phyloP scores from a whole-genome alignment of 371 early-diverging fungal genomes.

The Rhizopus microsporus region DNA sequence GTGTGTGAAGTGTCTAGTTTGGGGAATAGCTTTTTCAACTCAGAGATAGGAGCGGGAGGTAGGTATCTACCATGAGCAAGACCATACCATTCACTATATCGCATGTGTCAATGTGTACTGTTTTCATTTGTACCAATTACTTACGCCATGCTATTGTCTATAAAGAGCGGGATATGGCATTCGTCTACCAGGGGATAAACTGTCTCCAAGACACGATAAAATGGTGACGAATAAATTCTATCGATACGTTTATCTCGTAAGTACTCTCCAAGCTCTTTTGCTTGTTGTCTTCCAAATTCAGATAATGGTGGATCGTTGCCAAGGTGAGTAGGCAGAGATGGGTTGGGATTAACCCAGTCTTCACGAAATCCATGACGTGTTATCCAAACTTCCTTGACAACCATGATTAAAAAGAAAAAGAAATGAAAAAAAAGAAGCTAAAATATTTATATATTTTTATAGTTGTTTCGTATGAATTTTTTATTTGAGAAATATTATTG shows the following conservation, averaged over 20 bases:
- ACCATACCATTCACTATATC: slow-evolving; percentile 43
- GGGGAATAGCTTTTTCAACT: slow-evolving; percentile 32
- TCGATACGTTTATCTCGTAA: slow-evolving; percentile 33
- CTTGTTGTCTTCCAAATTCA: slow-evolving; percentile 33
- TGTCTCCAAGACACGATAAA: slow-evolving; percentile 40
- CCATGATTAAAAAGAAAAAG: slow-evolving; percentile 11
- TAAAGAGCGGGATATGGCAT: slow-evolving; percentile 23
- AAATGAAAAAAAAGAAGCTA: background rate
- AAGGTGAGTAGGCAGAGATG: slow-evolving; percentile 30
- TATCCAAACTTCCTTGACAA: slow-evolving; percentile 36
- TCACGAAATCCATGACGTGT: slow-evolving; percentile 43
- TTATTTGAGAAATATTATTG: too few relatives aligned
- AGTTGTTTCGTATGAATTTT: background rate
- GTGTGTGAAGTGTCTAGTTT: slow-evolving; percentile 23
- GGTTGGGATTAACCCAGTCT: slow-evolving; percentile 37
- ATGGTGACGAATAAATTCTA: slow-evolving; percentile 39
- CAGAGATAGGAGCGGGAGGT: slow-evolving; percentile 26
- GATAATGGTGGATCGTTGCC: slow-evolving; percentile 37
- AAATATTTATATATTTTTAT: background rate
- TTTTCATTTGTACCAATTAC: background rate
- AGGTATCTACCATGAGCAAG: slow-evolving; percentile 28
- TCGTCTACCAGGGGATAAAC: slow-evolving; percentile 31
- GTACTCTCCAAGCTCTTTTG: slow-evolving; percentile 28
- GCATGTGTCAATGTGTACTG: background rate
- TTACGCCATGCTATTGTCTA: slow-evolving; percentile 41